Conservation (phyloP, 306 rosid genomes). For the Pueraria montana region DNA sequence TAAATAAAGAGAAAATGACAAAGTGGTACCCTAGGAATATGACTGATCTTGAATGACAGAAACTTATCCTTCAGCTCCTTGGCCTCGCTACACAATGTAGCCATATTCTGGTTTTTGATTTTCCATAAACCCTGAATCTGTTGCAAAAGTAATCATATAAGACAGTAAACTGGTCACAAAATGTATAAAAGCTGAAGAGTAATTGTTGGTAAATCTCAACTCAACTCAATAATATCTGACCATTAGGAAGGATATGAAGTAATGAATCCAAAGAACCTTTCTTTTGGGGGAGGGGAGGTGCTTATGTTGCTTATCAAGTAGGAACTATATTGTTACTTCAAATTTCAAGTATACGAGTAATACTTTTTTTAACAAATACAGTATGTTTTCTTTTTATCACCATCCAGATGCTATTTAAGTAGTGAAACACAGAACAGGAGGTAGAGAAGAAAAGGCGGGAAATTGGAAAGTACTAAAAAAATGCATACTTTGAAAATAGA, state of each 20-base stretch:
- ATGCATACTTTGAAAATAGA: neutral
- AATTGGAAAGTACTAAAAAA: neutral
- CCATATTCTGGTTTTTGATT: conserved; percentile 73
- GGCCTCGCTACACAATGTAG: conserved; percentile 66
- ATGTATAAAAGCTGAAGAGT: neutral
- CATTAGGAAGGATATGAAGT: neutral
- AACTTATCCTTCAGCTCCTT: conserved; percentile 69
- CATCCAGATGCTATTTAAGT: neutral
- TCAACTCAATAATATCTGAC: conserved; percentile 14
- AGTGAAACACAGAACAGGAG: neutral
- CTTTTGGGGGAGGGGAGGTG: neutral
- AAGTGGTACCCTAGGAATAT: conserved; percentile 72
- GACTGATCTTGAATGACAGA: conserved; percentile 73
- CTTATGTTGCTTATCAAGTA: neutral
- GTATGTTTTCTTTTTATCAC: neutral
- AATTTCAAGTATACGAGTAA: neutral
- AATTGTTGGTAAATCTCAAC: conserved; percentile 1
- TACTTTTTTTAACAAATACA: neutral
- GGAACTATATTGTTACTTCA: conserved; percentile 15
- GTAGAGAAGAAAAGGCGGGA: neutral
- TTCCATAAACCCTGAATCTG: conserved; percentile 86
- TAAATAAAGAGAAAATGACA: conserved; percentile 9
- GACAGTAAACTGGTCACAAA: conserved; percentile 10
- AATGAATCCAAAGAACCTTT: conserved; percentile 1
- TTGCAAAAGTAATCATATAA: conserved; percentile 33